A percentile compares a stretch with the other conserved stretches of the same genome.
phyloP scores from a whole-genome alignment of 2,329 filamentous ascomycete species.

The Uncinocarpus reesii region DNA sequence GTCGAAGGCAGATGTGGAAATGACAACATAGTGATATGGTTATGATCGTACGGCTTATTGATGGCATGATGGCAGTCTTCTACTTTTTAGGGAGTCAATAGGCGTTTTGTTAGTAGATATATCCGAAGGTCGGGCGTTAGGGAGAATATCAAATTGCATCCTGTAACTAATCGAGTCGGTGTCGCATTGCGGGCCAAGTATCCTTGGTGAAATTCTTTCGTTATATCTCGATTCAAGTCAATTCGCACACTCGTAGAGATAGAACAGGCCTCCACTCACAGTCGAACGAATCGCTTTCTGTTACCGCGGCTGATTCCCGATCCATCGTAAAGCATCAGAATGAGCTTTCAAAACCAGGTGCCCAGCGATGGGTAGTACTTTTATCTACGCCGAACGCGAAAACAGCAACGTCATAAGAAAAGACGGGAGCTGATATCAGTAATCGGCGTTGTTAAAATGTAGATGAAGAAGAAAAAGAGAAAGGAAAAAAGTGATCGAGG shows the following conservation, averaged over 20 bases:
- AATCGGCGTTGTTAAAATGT: conserved; percentile 46
- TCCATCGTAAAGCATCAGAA: conserved; percentile 52
- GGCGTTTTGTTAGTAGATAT: too few relatives aligned
- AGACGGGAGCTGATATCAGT: conserved; percentile 48
- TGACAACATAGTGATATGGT: conserved; percentile 30
- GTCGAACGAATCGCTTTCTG: too few relatives aligned
- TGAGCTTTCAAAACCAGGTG: conserved; percentile 57
- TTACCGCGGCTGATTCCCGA: conserved; percentile 66
- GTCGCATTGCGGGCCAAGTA: too few relatives aligned
- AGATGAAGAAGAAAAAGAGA: conserved; percentile 29
- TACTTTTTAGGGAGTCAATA: neutral
- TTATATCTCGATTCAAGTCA: too few relatives aligned
- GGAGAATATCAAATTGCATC: too few relatives aligned
- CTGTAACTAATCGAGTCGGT: too few relatives aligned
- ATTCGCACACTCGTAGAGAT: too few relatives aligned
- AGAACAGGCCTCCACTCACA: too few relatives aligned
- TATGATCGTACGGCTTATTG: neutral
- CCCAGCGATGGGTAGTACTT: conserved; percentile 55
- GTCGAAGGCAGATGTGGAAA: conserved; percentile 45
- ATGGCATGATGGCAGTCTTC: neutral
- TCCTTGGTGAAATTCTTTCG: too few relatives aligned
- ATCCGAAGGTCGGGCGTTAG: too few relatives aligned
- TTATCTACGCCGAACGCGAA: conserved; percentile 60
- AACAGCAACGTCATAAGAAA: conserved; percentile 47
- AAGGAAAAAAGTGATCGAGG: conserved; percentile 14